Evolutionary conservation across 768 basidiomycete genomes (phyloP).

Genomic region (Russula virescens): DNA sequence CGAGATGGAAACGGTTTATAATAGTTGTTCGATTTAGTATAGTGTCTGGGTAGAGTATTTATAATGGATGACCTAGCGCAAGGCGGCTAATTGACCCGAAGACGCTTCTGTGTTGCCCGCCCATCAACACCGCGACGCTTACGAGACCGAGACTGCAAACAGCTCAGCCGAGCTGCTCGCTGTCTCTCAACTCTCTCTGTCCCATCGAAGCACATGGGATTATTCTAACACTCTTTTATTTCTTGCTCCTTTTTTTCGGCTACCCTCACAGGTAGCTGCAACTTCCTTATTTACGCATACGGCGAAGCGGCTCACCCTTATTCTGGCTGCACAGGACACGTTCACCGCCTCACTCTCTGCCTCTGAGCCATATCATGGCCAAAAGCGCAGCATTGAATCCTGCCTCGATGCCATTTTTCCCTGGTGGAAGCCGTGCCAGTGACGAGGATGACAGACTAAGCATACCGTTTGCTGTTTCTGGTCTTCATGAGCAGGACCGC

Average conservation of each 20-base stretch:
- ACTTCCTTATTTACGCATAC: conserved; percentile 12
- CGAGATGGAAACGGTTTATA: not conserved
- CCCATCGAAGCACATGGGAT: conserved; percentile 24
- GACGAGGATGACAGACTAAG: conserved; percentile 49
- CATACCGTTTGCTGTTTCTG: conserved; percentile 42
- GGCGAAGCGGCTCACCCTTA: conserved; percentile 5
- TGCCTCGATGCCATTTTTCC: conserved; percentile 80
- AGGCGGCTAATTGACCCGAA: conserved; percentile 8
- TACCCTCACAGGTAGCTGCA: conserved; percentile 16
- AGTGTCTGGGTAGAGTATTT: too few relatives aligned
- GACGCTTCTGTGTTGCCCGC: conserved; percentile 14
- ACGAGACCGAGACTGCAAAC: conserved; percentile 21
- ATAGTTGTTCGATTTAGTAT: too few relatives aligned
- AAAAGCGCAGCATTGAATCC: conserved; percentile 76
- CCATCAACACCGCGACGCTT: conserved; percentile 24
- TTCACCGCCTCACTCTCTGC: conserved; percentile 14
- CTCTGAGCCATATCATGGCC: conserved; percentile 43
- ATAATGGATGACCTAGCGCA: not conserved
- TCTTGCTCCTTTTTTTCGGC: not conserved
- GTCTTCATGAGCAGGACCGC: conserved; percentile 38
- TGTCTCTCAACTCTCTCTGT: conserved; percentile 7
- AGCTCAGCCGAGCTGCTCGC: conserved; percentile 23
- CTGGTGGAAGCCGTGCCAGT: conserved; percentile 52
- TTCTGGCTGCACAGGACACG: conserved; percentile 17
- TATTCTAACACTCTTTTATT: conserved; percentile 6